Conservation (phyloP, 73 alveolate genomes). For the Paramecium sexaurelia region DNA sequence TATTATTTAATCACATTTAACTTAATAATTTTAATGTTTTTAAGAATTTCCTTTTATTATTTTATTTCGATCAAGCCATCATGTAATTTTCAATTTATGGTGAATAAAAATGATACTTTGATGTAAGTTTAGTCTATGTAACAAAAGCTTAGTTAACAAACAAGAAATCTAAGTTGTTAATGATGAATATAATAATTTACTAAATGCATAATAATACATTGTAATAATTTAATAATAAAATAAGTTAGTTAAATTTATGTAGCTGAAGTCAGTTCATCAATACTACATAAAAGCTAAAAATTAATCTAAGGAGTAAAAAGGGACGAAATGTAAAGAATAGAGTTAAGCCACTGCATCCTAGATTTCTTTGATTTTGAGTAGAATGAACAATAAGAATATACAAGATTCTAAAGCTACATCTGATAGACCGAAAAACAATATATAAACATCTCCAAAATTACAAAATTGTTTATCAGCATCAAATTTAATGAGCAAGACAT, state of each 20-base stretch:
- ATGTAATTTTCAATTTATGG: no score
- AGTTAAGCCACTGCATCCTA: background rate
- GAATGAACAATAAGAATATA: background rate
- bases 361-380: background rate
- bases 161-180: background rate
- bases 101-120: no score
- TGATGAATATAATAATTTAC: background rate
- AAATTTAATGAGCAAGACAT: background rate
- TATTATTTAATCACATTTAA: no score
- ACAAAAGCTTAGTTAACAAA: no score
- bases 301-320: background rate
- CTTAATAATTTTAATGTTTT: no score
- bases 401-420: background rate
- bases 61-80: no score
- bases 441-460: background rate
- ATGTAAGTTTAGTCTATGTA: no score
- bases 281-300: constrained; percentile 28
- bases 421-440: background rate
- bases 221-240: background rate
- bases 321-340: background rate
- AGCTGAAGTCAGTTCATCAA: constrained; percentile 13
- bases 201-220: background rate
- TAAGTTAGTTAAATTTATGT: constrained; percentile 24
- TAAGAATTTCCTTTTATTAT: no score
- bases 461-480: background rate